Evolutionary conservation across 179 eudicot species (phyloP).

Genomic region (Gypsophila paniculata): DNA sequence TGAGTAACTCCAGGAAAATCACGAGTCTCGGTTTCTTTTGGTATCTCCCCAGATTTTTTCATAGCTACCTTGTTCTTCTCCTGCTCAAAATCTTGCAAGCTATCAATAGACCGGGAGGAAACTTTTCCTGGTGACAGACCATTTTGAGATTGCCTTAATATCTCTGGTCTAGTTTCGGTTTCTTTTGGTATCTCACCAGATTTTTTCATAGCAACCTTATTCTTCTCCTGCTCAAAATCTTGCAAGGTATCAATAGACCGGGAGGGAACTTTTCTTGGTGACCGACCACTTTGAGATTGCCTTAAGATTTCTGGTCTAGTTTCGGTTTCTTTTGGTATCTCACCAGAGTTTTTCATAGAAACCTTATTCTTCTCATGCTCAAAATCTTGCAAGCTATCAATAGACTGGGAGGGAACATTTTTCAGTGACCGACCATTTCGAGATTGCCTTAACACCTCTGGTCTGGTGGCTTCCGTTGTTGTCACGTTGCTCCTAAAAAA

Average conservation of each 20-base stretch:
- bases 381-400: slow-evolving; percentile 44
- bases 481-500: slow-evolving; percentile 23
- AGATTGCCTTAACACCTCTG: slow-evolving; percentile 22
- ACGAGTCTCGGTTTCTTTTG: slow-evolving; percentile 48
- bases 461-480: slow-evolving; percentile 12
- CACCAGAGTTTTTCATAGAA: slow-evolving; percentile 37
- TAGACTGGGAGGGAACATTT: slow-evolving; percentile 33
- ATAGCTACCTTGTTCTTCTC: slow-evolving; percentile 34
- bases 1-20: slow-evolving; percentile 32
- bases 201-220: slow-evolving; percentile 35
- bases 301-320: slow-evolving; percentile 26
- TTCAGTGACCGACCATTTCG: slow-evolving; percentile 21
- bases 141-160: slow-evolving; percentile 21
- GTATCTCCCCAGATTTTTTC: slow-evolving; percentile 43
- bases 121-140: slow-evolving; percentile 24
- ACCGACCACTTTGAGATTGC: slow-evolving; percentile 21
- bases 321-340: slow-evolving; percentile 48
- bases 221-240: slow-evolving; percentile 45
- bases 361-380: slow-evolving; percentile 40
- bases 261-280: slow-evolving; percentile 26
- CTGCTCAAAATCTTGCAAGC: slow-evolving; percentile 42
- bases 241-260: slow-evolving; percentile 40
- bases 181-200: slow-evolving; percentile 47
- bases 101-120: slow-evolving; percentile 38
- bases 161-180: slow-evolving; percentile 36